Conservation (phyloP, 1,284 basidiomycete genomes). For the Trichosporon sp. region DNA sequence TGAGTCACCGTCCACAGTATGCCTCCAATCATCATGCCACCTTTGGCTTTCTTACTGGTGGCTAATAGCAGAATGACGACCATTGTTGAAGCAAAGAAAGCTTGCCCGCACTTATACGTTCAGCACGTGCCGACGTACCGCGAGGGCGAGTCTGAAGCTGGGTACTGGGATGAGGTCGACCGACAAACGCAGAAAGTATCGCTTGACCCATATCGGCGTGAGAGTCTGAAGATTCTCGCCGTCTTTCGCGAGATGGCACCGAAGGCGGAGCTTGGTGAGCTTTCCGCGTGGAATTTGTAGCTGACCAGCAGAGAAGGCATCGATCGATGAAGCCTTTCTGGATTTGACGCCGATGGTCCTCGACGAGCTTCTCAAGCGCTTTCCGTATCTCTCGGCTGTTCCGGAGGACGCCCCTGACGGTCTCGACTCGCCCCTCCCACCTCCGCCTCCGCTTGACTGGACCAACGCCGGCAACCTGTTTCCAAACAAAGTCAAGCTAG, state of each 20-base stretch:
- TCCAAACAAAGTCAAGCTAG: slow-evolving; percentile 50
- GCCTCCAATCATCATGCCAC: too few species aligned
- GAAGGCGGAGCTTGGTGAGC: slow-evolving; percentile 66
- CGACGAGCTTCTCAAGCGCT: slow-evolving; percentile 68
- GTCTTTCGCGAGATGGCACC: slow-evolving; percentile 80
- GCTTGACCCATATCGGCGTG: slow-evolving; percentile 88
- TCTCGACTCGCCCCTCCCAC: slow-evolving; percentile 78
- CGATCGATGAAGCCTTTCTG: slow-evolving; percentile 76
- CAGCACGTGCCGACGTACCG: slow-evolving; percentile 89
- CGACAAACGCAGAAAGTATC: slow-evolving; percentile 93
- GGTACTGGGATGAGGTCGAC: slow-evolving; percentile 84
- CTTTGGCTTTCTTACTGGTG: too few species aligned
- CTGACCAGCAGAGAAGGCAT: slow-evolving; percentile 68
- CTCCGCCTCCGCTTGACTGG: slow-evolving; percentile 72
- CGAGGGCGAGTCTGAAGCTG: slow-evolving; percentile 84
- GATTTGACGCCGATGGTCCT: slow-evolving; percentile 80
- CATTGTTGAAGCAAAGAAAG: slow-evolving; percentile 74
- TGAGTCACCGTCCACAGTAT: too few species aligned
- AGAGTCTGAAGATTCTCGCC: slow-evolving; percentile 84
- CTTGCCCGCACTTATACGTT: slow-evolving; percentile 79
- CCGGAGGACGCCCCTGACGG: slow-evolving; percentile 71
- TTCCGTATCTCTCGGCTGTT: slow-evolving; percentile 72
- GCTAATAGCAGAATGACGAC: slow-evolving; percentile 39
- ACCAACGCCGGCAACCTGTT: slow-evolving; percentile 66
- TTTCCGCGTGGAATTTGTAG: not conserved